Percentiles rank a stretch among this genome's conserved stretches.
Evolutionary conservation across 208 protist genomes (phyloP).

Genomic region (Trypanosoma lewisi): DNA sequence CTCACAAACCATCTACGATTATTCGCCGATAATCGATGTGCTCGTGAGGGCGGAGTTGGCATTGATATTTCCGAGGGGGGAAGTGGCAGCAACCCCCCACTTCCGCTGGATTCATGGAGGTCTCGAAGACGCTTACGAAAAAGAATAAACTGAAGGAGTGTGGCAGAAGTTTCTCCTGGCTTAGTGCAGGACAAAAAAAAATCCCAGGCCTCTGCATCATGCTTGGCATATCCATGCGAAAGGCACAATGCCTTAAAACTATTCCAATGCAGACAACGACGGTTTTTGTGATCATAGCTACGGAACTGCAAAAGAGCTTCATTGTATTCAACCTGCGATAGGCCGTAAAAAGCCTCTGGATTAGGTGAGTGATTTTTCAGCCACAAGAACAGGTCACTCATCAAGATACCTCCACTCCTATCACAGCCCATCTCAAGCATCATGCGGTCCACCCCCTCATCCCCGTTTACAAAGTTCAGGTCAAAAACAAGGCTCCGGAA

Average conservation of each 20-base stretch:
- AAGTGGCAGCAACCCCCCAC: neutral
- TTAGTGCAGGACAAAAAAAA: constrained; percentile 37
- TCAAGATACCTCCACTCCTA: constrained; percentile 32
- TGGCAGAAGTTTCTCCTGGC: constrained; percentile 23
- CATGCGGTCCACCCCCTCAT: constrained; percentile 20
- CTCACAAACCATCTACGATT: no score
- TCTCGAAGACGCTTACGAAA: neutral
- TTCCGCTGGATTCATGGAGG: neutral
- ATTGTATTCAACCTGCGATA: constrained; percentile 40
- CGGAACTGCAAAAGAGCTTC: constrained; percentile 39
- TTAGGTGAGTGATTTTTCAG: constrained; percentile 22
- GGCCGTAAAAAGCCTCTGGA: constrained; percentile 33
- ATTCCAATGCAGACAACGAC: constrained; percentile 17
- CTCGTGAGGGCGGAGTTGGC: neutral
- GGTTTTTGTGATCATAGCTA: constrained; percentile 19
- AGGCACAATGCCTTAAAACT: constrained; percentile 36
- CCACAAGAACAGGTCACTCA: constrained; percentile 43
- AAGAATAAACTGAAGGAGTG: constrained; percentile 33
- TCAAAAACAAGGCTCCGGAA: constrained; percentile 23
- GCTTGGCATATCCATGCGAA: constrained; percentile 30
- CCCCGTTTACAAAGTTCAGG: constrained; percentile 30
- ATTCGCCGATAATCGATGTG: neutral
- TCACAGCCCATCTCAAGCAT: constrained; percentile 33
- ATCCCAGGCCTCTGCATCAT: constrained; percentile 28
- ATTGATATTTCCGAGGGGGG: neutral